phyloP scores from a whole-genome alignment of 306 rosid species.

The Erythrophleum fordii region DNA sequence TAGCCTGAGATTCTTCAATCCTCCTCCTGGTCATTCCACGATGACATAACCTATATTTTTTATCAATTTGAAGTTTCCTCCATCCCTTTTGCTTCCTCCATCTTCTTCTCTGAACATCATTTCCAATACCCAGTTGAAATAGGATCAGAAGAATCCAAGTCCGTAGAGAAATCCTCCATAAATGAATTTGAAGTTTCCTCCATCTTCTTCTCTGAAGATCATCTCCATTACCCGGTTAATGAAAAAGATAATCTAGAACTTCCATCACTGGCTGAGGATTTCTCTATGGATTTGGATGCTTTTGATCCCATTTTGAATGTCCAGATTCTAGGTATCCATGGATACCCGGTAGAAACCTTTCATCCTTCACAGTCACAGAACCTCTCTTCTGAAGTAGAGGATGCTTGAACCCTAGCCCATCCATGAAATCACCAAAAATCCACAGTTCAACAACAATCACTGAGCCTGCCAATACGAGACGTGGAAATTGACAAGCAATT shows the following conservation, averaged over 20 bases:
- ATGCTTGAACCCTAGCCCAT: constrained; percentile 49
- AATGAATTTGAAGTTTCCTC: constrained; percentile 13
- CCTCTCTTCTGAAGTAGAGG: constrained; percentile 30
- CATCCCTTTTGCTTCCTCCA: constrained; percentile 20
- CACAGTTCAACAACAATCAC: constrained; percentile 36
- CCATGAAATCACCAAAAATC: constrained; percentile 45
- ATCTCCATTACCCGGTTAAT: constrained; percentile 7
- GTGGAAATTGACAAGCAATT: constrained; percentile 45
- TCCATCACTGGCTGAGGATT: constrained; percentile 39
- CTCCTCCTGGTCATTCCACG: constrained; percentile 38
- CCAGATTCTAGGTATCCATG: constrained; percentile 20
- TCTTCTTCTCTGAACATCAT: constrained; percentile 24
- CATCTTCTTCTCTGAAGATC: constrained; percentile 21
- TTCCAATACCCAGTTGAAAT: constrained; percentile 12
- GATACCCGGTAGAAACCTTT: constrained; percentile 36
- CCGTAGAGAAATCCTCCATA: constrained; percentile 38
- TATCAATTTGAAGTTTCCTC: constrained; percentile 29
- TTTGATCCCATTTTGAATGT: constrained; percentile 29
- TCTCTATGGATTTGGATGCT: constrained; percentile 43
- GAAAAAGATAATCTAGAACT: constrained; percentile 30
- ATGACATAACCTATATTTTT: constrained; percentile 15
- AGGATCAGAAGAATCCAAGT: constrained; percentile 38
- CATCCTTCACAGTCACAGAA: constrained; percentile 22
- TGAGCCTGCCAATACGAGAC: constrained; percentile 42
- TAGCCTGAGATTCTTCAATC: constrained; percentile 32